These are phyloP conservation scores for Bruguiera hainesii DNA, from an alignment of 441 rosid species.

Conservation along the genomic window DNA sequence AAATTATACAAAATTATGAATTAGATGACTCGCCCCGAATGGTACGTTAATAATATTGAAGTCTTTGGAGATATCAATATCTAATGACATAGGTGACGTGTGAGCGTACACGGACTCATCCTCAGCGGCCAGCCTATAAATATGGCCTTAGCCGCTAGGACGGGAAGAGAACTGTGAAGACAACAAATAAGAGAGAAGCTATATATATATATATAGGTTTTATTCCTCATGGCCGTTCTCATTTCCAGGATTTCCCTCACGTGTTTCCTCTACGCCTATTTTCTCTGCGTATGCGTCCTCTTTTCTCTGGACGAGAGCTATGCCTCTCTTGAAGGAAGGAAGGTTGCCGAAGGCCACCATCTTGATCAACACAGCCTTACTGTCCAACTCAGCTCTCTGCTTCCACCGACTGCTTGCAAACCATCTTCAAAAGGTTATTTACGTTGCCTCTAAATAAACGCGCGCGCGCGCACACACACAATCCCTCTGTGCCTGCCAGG, in stretches of 20 bases:
- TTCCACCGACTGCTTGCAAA: conserved; percentile 41
- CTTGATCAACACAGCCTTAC: conserved; percentile 17
- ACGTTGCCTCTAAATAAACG: neutral
- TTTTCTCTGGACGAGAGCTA: conserved; percentile 6
- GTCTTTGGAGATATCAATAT: too few relatives aligned
- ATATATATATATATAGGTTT: neutral
- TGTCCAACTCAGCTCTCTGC: conserved; percentile 39
- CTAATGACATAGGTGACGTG: conserved; percentile 21
- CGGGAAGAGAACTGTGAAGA: neutral
- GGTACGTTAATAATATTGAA: too few relatives aligned
- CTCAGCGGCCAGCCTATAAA: conserved; percentile 20
- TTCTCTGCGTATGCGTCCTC: conserved; percentile 20
- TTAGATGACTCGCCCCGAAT: too few relatives aligned
- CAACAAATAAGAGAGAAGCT: neutral
- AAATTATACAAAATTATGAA: too few relatives aligned
- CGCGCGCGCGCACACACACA: too few relatives aligned
- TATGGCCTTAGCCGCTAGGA: neutral
- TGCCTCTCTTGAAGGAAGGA: conserved; percentile 17
- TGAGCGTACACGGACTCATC: neutral
- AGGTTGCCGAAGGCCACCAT: conserved; percentile 9
- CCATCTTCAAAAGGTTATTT: conserved; percentile 34
- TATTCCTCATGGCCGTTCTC: neutral
- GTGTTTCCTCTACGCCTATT: conserved; percentile 14
- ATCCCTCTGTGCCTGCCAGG: too few relatives aligned
- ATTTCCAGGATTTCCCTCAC: neutral